phyloP scores from a whole-genome alignment of 1,139 yeast species.

The Yamadazyma membranifaciens region DNA sequence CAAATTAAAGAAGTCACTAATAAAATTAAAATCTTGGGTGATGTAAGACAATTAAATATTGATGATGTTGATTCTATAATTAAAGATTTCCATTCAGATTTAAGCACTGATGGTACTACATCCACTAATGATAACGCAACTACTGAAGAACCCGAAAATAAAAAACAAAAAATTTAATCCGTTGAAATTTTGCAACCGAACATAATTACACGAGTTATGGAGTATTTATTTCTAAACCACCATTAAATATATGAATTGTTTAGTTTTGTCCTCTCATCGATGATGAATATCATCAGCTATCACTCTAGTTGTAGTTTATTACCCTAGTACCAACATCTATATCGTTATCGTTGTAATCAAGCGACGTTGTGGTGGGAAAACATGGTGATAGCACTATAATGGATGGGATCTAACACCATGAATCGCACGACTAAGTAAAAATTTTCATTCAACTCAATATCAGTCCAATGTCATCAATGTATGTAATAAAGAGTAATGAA shows the following conservation, averaged over 20 bases:
- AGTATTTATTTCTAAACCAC: too few relatives aligned
- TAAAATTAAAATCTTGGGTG: constrained; percentile 92
- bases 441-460: constrained; percentile 2
- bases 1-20: constrained; percentile 93
- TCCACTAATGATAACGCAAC: constrained; percentile 20
- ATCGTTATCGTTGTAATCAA: too few relatives aligned
- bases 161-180: not conserved
- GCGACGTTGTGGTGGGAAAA: too few relatives aligned
- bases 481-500: not conserved
- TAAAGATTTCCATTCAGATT: constrained; percentile 83
- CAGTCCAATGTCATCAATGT: constrained; percentile 4
- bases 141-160: not conserved
- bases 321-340: too few relatives aligned
- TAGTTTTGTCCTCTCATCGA: too few relatives aligned
- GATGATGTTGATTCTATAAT: constrained; percentile 98
- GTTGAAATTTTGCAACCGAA: too few relatives aligned
- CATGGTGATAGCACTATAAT: too few relatives aligned
- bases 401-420: not conserved
- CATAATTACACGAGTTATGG: too few relatives aligned
- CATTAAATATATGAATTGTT: too few relatives aligned
- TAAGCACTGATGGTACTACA: constrained; percentile 38
- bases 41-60: constrained; percentile 88
- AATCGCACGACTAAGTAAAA: constrained; percentile 5
- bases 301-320: too few relatives aligned
- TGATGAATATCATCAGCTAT: too few relatives aligned